Base-by-base conservation (phyloP, 179 eudicot species). In the Heliamphora pulchella region DNA sequence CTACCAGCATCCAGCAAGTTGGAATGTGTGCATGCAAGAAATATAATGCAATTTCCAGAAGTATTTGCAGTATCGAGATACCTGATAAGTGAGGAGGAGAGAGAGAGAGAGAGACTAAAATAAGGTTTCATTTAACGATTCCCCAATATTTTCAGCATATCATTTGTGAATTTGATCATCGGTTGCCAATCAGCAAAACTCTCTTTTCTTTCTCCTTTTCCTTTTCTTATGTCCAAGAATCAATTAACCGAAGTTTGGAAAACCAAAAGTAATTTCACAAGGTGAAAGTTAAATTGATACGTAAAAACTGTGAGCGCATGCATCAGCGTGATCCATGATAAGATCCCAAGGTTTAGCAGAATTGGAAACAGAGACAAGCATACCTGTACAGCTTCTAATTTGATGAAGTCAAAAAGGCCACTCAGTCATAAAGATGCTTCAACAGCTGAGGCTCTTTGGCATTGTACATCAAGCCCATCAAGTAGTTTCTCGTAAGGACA, bases 401-500 rank as follows among this genome's bases (percentile, higher is more conserved):
- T 67, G 76, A 41, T 64, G 22, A 77, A 51, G 15, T 51, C 58
- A 51, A 54, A 5, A 1, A 55, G 71, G 59, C n/a, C 75, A 41
- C 22, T 72, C 15, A 41, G 20, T 81, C 62, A 70, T 78, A 79
- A 77, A 83, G 76, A 71, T 81, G 86, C 80, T 71, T 86, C 86
- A 68, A 81, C 80, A 81, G 81, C 72, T 53, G 89, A 71, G 22
- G 86, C 78, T 69, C 85, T 81, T 80, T 78, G 80, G 66, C 83
- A 81, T 46, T 81, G 88, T 74, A 78, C 84, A 86, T 83, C 85
- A 47, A 78, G 81, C 79, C 83, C 79, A 67, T 87, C 85, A 74
- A 71, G 75, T 65, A 85, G 77, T 77, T 64, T 72, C 43, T 58
- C 70, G 80, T 20, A 77, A 67, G 87, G 70, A 54, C 73, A 75